phyloP scores from a whole-genome alignment of 1,139 yeast species.

The Kodamaea alishanica region DNA sequence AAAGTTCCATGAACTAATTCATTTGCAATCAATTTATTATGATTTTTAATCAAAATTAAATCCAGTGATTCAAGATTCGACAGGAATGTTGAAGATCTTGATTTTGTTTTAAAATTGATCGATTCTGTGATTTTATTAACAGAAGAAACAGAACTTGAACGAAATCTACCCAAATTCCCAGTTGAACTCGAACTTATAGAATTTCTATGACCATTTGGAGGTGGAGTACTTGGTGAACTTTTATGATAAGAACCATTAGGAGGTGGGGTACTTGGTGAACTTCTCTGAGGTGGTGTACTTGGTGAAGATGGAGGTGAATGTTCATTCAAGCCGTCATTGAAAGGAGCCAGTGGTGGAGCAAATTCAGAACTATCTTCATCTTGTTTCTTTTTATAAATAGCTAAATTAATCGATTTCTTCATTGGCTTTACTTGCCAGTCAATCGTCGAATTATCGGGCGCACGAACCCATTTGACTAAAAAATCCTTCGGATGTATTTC shows the following conservation, averaged over 20 bases:
- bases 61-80: conserved; percentile 36
- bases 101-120: conserved; percentile 30
- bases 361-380: conserved; percentile 11
- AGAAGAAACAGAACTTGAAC: conserved; percentile 36
- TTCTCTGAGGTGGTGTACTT: background rate
- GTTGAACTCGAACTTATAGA: background rate
- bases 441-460: conserved; percentile 61
- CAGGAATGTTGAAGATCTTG: conserved; percentile 34
- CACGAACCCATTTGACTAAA: conserved; percentile 85
- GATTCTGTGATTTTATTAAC: conserved; percentile 37
- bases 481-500: conserved; percentile 89
- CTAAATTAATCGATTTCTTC: conserved; percentile 74
- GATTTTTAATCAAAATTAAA: conserved; percentile 37
- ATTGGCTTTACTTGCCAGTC: conserved; percentile 82
- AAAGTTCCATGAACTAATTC: conserved; percentile 62
- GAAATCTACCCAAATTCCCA: conserved; percentile 14
- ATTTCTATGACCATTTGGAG: no score
- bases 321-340: conserved; percentile 4
- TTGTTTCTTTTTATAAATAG: conserved; percentile 50
- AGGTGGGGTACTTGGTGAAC: conserved; percentile 3
- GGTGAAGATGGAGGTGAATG: conserved; percentile 3
- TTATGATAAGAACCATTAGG: conserved; percentile 1
- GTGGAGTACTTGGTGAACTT: background rate
- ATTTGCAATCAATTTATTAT: conserved; percentile 44
- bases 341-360: conserved; percentile 4